Percentiles rank a stretch among this genome's conserved stretches.
Conservation (phyloP, 331 rosid species). For the Acacia pycnantha region DNA sequence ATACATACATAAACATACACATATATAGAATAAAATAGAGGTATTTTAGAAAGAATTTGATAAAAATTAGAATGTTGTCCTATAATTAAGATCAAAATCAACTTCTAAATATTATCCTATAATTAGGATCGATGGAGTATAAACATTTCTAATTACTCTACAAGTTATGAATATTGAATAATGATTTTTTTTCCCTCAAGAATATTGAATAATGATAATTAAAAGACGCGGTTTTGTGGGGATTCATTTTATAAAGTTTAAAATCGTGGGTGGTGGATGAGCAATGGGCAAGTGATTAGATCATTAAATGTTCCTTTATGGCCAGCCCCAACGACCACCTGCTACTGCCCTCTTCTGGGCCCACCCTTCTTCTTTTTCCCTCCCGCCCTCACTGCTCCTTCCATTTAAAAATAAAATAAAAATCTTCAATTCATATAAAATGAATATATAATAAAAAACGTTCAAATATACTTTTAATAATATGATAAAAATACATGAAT, state of each 20-base stretch:
- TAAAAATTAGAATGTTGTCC: too few species aligned
- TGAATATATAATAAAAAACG: not conserved
- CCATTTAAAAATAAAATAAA: not conserved
- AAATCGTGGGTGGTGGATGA: not conserved
- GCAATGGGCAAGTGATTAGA: slow-evolving; percentile 4
- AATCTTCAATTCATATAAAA: not conserved
- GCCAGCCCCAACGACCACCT: not conserved
- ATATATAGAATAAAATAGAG: too few species aligned
- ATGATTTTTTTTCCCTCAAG: too few species aligned
- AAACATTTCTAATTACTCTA: too few species aligned
- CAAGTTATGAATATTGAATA: too few species aligned
- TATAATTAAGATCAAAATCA: too few species aligned
- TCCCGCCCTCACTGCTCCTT: not conserved
- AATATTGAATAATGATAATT: too few species aligned
- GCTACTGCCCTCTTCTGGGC: not conserved
- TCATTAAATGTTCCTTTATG: not conserved
- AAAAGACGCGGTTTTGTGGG: not conserved
- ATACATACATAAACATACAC: too few species aligned
- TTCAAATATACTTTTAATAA: not conserved
- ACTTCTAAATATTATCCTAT: too few species aligned
- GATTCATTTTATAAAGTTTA: not conserved
- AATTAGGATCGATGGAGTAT: too few species aligned
- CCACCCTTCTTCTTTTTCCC: not conserved
- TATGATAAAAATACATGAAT: not conserved
- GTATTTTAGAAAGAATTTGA: too few species aligned